Evolutionary conservation across 257 asterid genomes (phyloP), one percentile per base, ranked within the genome.

Genomic region (Coffea eugenioides): DNA sequence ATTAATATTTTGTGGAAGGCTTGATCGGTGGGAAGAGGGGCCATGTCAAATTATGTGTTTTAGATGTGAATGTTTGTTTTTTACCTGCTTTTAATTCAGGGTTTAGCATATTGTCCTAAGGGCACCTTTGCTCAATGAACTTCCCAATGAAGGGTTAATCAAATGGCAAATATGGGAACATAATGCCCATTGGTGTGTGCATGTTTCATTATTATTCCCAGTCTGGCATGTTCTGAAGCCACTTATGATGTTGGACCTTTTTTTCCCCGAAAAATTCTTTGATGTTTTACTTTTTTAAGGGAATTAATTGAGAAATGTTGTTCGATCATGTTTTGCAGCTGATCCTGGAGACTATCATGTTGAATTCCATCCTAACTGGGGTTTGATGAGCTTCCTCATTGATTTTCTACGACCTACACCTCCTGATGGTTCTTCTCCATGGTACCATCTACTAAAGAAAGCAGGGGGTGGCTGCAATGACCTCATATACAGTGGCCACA

Each of bases 401-500:
- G 87, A 92, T 79, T 96, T 96, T 78, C 88, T 96, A 2, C 91
- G 98, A 71, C 99, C 99, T 54, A 92, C 98, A 52, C 85, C 83
- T 80, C 69, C 85, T 6, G 99, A 96, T 79, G 97, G 93, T 71
- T 80, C 93, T 59, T 79, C 88, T 62, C 75, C 92, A 0, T 96
- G 99, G 99, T 91, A 89, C 84, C 80, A 86, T 85, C 93, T 96
- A 83, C 89, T 94, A 73, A 96, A 94, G 82, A 94, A 83, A 85
- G 99, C 97, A 18, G 87, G 93, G 7, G 99, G 99, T 8, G 99
- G 99, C 70, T 96, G 99, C 90, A 96, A 96, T 76, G 99, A 96
- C 87, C 92, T 96, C 61, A 81, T 96, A 49, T 96, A 92, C 86
- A 96, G 99, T 51, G 99, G 99, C 69, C 99, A 96, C 85, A 92